Conservation (phyloP, 306 rosid genomes). For the cucumber (Cucumis sativus) region DNA sequence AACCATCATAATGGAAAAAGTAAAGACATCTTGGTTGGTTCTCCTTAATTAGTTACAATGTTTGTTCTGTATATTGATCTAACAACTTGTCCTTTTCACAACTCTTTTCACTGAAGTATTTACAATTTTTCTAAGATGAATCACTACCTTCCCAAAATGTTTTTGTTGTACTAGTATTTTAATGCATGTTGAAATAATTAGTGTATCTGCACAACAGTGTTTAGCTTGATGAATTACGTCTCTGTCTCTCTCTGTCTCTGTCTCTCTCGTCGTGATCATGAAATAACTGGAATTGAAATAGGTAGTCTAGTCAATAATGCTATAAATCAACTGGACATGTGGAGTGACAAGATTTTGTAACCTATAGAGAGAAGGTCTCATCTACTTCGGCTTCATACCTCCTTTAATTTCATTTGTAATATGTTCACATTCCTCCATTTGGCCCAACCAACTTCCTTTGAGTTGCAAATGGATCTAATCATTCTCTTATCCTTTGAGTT, state of each 20-base stretch:
- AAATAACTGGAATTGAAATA: not conserved
- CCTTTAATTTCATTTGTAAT: not conserved
- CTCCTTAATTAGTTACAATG: not conserved
- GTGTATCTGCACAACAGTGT: not conserved
- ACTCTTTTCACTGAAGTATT: not conserved
- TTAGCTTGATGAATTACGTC: not conserved
- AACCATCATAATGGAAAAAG: not conserved
- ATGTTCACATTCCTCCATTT: not conserved
- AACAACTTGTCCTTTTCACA: not conserved
- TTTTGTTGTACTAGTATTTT: not conserved
- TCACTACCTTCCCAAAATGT: not conserved
- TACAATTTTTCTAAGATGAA: not conserved
- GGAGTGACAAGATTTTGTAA: not conserved
- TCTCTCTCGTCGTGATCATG: not conserved
- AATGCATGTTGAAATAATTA: not conserved
- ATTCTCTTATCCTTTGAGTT: not conserved
- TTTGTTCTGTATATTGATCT: not conserved
- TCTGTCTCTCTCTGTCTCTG: not conserved
- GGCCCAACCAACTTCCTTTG: not conserved
- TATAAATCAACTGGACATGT: not conserved
- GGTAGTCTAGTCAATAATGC: not conserved
- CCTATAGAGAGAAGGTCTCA: not conserved
- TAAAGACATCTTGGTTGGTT: not conserved
- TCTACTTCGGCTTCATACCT: not conserved
- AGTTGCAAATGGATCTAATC: not conserved